These are phyloP conservation scores for Vigna angularis DNA, from an alignment of 306 rosid species.

Conservation along the genomic window DNA sequence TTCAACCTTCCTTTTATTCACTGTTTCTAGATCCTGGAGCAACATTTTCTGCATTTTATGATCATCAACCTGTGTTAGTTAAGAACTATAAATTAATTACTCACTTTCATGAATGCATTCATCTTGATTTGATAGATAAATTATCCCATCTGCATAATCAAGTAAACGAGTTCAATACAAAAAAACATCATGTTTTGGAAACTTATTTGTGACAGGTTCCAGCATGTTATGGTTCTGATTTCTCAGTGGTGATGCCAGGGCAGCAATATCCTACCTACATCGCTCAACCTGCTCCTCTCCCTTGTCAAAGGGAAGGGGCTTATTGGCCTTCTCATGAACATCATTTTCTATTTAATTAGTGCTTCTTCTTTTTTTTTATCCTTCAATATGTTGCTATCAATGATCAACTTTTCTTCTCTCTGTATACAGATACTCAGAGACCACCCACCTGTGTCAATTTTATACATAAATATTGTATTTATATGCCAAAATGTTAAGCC, in stretches of 20 bases:
- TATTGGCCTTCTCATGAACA: constrained; percentile 82
- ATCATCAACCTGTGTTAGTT: background rate
- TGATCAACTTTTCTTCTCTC: constrained; percentile 18
- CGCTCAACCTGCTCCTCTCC: constrained; percentile 91
- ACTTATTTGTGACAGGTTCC: constrained; percentile 55
- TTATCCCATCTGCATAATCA: background rate
- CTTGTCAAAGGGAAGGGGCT: constrained; percentile 74
- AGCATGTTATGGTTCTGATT: constrained; percentile 63
- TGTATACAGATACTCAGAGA: constrained; percentile 38
- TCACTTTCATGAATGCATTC: too few relatives aligned
- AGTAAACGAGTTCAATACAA: background rate
- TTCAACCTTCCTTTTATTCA: background rate
- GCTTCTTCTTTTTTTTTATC: background rate
- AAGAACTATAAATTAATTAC: background rate
- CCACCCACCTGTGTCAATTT: constrained; percentile 22
- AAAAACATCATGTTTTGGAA: too few relatives aligned
- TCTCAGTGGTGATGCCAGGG: constrained; percentile 93
- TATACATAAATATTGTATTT: constrained; percentile 8
- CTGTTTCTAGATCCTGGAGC: background rate
- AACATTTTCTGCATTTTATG: background rate
- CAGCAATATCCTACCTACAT: constrained; percentile 81
- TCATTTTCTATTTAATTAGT: constrained; percentile 59
- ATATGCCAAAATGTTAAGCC: constrained; percentile 7
- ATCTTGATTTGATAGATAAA: background rate
- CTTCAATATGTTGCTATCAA: constrained; percentile 10